phyloP scores from a whole-genome alignment of 345 rosid genomes.

The Schrenkiella parvula region DNA sequence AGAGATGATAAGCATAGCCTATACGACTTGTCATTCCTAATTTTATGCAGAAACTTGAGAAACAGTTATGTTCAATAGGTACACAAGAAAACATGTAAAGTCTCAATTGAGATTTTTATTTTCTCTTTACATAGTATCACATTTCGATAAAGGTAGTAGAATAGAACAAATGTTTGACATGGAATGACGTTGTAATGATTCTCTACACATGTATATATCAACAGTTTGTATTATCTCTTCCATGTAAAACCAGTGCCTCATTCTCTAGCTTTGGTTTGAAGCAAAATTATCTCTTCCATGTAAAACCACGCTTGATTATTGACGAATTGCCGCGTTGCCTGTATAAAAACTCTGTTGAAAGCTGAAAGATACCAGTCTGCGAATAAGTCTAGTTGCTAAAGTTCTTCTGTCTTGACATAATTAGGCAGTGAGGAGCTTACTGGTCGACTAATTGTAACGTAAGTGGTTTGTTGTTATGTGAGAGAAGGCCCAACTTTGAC shows the following conservation, averaged over 20 bases:
- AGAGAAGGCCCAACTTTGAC: slow-evolving; percentile 52
- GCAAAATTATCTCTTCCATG: slow-evolving; percentile 1
- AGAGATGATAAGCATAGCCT: not conserved
- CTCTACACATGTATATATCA: slow-evolving; percentile 7
- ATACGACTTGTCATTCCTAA: not conserved
- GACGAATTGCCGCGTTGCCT: slow-evolving; percentile 1
- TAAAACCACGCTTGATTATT: slow-evolving; percentile 24
- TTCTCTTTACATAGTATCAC: not conserved
- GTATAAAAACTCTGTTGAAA: not conserved
- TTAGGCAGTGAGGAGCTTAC: slow-evolving; percentile 31
- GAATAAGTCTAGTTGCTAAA: not conserved
- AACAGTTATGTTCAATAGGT: not conserved
- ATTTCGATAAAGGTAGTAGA: not conserved
- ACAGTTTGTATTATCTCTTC: slow-evolving; percentile 27
- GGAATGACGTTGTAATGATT: not conserved
- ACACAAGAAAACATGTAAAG: not conserved
- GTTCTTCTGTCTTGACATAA: not conserved
- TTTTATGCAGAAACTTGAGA: not conserved
- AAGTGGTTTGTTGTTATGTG: slow-evolving; percentile 34
- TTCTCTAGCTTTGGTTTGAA: slow-evolving; percentile 23
- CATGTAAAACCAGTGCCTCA: not conserved
- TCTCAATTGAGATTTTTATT: not conserved
- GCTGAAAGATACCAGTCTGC: not conserved
- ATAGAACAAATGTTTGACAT: not conserved
- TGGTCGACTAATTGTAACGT: slow-evolving; percentile 14